phyloP scores from a whole-genome alignment of 169 alveolate genomes.

The Plasmodium knowlesi region DNA sequence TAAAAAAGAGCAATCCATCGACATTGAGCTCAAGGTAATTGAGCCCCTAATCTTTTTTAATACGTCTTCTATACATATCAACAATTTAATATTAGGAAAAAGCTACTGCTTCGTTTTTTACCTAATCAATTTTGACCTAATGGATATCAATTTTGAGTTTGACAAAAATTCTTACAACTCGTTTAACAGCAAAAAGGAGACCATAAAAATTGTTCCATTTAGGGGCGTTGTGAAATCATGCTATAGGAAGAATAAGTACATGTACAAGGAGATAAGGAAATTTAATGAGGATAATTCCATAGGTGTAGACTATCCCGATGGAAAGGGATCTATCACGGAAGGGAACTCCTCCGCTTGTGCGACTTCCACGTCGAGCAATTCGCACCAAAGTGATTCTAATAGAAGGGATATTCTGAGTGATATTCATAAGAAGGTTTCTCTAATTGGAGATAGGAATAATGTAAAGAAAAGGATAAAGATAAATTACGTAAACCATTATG shows the following conservation, averaged over 20 bases:
- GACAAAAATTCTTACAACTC: constrained; percentile 60
- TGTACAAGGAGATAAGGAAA: constrained; percentile 18
- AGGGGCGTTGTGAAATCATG: constrained; percentile 61
- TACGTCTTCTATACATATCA: constrained; percentile 59
- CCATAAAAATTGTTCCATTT: constrained; percentile 52
- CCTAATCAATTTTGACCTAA: constrained; percentile 59
- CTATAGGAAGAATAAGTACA: constrained; percentile 38
- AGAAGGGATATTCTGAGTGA: not conserved
- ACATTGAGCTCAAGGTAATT: constrained; percentile 18
- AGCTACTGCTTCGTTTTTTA: constrained; percentile 65
- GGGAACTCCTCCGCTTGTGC: not conserved
- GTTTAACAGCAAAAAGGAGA: constrained; percentile 53
- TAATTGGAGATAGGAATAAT: not conserved
- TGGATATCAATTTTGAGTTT: constrained; percentile 64
- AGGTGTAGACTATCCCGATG: not conserved
- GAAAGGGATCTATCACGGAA: not conserved
- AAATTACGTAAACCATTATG: not conserved
- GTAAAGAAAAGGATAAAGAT: constrained; percentile 20
- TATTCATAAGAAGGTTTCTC: not conserved
- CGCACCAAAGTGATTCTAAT: not conserved
- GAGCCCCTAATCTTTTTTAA: constrained; percentile 59
- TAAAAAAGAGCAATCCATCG: constrained; percentile 14
- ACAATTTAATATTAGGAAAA: constrained; percentile 68
- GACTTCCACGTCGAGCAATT: not conserved
- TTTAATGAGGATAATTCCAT: not conserved